Base-by-base conservation (phyloP, 768 basidiomycete species). In the Amanita thiersii region DNA sequence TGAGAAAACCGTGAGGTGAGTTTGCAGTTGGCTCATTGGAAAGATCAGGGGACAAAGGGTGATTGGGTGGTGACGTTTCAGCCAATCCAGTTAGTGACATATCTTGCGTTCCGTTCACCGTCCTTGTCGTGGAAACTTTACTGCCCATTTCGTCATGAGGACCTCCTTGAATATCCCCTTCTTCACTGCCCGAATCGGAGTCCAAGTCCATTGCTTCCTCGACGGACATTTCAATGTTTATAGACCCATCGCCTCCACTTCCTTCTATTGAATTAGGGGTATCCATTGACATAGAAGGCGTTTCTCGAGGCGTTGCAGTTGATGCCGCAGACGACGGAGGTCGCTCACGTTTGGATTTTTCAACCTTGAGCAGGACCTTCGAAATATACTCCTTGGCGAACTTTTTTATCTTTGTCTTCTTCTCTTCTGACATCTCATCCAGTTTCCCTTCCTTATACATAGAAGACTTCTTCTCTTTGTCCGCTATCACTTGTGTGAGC, bases 401-500 rank as follows among this genome's bases (percentile, higher is more conserved):
- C 55, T 86, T 83, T 62, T 90, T 94, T 60, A 98, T 91, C 64
- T 97, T 97, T 33, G 57, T 53, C 15, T 73, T 65, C 57, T 97
- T 97, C 49, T 98, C 93, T 3, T 92, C 86, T 2, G 87, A 80
- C 17, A 97, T 71, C 2, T 72, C 29, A 2, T 90, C 86, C 10
- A 94, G 70, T 40, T 74, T 73, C 14, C 73, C 73, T n/a, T 84
- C 79, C 43, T 70, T 73, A 55, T 85, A 97, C 31, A 75, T 79
- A 2, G 79, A 62, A 0, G 87, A 86, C 58, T 91, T 94, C 62
- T 94, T 94, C 69, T 99, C 94, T 60, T 96, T 96, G 38, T 92
- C 86, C n/a, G 81, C 72, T 43, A 99, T 84, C 38, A 88, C 57
- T 45, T 84, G 73, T 0, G 91, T 91, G 47, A 96, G 68, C 93